phyloP scores from a whole-genome alignment of 2,329 filamentous ascomycete species.

The Pseudopyrenochaeta lycopersici region DNA sequence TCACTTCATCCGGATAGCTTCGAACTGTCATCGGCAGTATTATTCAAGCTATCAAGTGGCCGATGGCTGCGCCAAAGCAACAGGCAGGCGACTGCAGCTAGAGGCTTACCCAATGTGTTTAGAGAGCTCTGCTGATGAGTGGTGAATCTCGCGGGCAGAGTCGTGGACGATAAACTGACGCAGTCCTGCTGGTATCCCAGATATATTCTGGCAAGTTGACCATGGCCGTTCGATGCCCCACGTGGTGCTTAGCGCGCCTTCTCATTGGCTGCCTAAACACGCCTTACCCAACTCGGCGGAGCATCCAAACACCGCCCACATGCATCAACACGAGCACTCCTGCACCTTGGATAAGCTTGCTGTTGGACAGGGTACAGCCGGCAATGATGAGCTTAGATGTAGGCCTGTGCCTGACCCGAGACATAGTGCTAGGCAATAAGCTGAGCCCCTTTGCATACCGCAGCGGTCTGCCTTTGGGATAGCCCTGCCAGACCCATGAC shows the following conservation, averaged over 20 bases:
- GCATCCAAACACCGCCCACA: conserved; percentile 16
- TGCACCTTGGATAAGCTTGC: conserved; percentile 8
- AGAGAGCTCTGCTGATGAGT: neutral
- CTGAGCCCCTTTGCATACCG: conserved; percentile 23
- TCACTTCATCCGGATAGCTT: neutral
- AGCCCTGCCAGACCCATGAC: conserved; percentile 12
- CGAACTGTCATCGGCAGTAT: neutral
- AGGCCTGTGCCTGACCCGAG: conserved; percentile 13
- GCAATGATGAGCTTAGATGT: conserved; percentile 9
- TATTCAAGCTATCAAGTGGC: neutral
- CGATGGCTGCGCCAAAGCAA: neutral
- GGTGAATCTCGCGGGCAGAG: neutral
- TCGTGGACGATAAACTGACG: conserved; percentile 4
- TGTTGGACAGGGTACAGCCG: conserved; percentile 9
- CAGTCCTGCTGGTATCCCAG: conserved; percentile 1
- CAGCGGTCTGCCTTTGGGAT: conserved; percentile 18
- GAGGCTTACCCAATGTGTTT: neutral
- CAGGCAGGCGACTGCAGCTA: neutral
- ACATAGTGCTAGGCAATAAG: conserved; percentile 14
- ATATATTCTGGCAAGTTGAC: conserved; percentile 6
- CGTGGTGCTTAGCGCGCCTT: conserved; percentile 25
- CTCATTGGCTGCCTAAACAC: conserved; percentile 27
- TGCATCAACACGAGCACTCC: conserved; percentile 16
- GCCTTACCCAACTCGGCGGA: conserved; percentile 13
- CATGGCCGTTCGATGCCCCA: conserved; percentile 26